Evolutionary conservation across 306 rosid species (phyloP), one percentile per base, ranked within the genome.

Genomic region (Ormosia semicastrata): DNA sequence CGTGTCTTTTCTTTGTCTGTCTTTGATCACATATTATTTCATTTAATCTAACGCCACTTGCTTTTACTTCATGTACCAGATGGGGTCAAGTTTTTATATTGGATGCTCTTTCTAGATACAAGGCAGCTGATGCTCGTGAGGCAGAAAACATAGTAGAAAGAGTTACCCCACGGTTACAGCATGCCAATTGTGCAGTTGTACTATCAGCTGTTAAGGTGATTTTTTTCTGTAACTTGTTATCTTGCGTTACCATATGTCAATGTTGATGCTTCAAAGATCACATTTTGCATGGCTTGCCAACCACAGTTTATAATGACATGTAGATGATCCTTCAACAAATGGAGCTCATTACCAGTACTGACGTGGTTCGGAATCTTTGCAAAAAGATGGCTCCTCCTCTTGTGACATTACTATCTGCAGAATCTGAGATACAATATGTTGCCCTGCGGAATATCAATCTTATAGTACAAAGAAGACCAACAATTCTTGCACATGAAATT

Each of bases 371-470:
- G 83, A 96, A 93, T 91, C 99, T 96, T 81, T 96, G 99, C 88
- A 96, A 96, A 91, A 96, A 96, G 89, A 96, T 96, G 99, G 99
- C 99, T 82, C 99, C 99, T 84, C 99, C 99, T 70, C 99, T 96
- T 32, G 99, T 96, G 87, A 96, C 99, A 60, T 80, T 96, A 82
- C 94, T 96, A 56, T 93, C 99, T 43, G 97, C 99, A 78, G 99
- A 96, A 89, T 97, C 99, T 41, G 99, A 96, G 91, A 96, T 96
- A 85, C 99, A 96, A 86, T 96, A 96, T 89, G 99, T 96, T 81
- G 98, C 99, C 30, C 83, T 96, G 69, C 92, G 99, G 36, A 96
- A 96, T 86, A 96, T 96, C 85, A 96, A 96, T 87, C 98, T 96
- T 81, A 96, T 96, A 76, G 99, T 96, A 80, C 99, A 96, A 87